Evolutionary conservation across 164 flowering plant genomes (phyloP), one percentile per base, ranked within the genome.

Genomic region (Vitis rupestris): DNA sequence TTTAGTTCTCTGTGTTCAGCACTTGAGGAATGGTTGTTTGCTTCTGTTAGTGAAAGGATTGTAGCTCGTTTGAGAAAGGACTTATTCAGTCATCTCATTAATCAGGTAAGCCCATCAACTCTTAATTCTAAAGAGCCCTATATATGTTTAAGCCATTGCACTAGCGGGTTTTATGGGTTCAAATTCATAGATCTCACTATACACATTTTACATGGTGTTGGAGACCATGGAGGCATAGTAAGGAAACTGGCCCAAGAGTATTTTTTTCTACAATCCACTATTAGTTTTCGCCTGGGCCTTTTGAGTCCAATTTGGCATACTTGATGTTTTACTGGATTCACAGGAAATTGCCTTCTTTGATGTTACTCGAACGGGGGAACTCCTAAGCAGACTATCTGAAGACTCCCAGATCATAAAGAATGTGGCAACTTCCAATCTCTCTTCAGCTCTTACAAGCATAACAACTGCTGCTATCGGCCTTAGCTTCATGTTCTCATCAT

Each of bases 341-440:
- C 81, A 90, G 97, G 97, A 90, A 80, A 88, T 90, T 56, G 92
- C 94, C 2, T 94, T 96, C 81, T 96, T 75, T 74, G 99, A 96
- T 84, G 89, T 96, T 68, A 96, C 98, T 58, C 81, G 93, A 70
- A 93, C 98, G 3, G 97, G 99, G 68, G 98, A 96, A 82, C 97
- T 96, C 72, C 77, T 96, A 30, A 96, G 97, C 75, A 87, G 99
- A 81, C 82, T 96, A 51, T 93, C 99, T 72, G 99, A 96, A 76
- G 99, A 96, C 75, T 92, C 98, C 9, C 98, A 96, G 74, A 88
- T 96, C 74, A 90, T 96, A 71, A 96, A 96, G 74, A 93, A 89
- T 81, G 99, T 98, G 71, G 99, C 99, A 65, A 96, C 98, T 8
- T 87, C 97, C 52, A 96, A 93, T 81, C 91, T 96, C 53, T 96